These are phyloP conservation scores for Thelephora terrestris DNA, from an alignment of 1,284 basidiomycete species.

Conservation along the genomic window DNA sequence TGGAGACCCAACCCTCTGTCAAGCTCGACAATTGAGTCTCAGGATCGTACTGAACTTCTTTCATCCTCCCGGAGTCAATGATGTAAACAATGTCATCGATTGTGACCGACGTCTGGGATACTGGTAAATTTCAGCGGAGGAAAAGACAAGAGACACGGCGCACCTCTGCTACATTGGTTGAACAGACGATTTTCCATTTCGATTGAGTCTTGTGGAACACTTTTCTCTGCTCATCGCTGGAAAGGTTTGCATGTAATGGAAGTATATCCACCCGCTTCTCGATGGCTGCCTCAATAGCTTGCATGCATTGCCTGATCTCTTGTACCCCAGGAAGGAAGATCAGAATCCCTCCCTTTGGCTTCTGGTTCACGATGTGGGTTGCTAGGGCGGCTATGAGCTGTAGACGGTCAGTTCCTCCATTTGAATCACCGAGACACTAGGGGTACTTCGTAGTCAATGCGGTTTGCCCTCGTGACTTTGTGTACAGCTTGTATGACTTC, in stretches of 20 bases:
- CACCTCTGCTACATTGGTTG: constrained; percentile 86
- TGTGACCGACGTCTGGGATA: constrained; percentile 79
- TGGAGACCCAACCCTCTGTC: constrained; percentile 72
- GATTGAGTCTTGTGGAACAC: constrained; percentile 57
- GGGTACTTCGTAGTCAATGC: constrained; percentile 65
- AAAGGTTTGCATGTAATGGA: constrained; percentile 86
- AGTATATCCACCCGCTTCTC: constrained; percentile 47
- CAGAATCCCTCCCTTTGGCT: constrained; percentile 56
- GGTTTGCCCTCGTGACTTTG: constrained; percentile 49
- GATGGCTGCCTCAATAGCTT: constrained; percentile 27
- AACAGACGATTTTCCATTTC: constrained; percentile 79
- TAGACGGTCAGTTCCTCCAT: constrained; percentile 2
- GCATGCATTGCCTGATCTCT: constrained; percentile 79
- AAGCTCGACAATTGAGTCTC: constrained; percentile 69
- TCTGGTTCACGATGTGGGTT: constrained; percentile 49
- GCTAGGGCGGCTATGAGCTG: constrained; percentile 66
- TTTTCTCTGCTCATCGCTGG: constrained; percentile 73
- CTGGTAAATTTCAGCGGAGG: not conserved
- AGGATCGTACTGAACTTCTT: constrained; percentile 80
- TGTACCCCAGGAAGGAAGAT: constrained; percentile 87
- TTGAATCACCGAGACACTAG: not conserved
- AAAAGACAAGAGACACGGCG: constrained; percentile 8
- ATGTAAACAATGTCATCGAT: constrained; percentile 88
- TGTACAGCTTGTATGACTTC: constrained; percentile 47
- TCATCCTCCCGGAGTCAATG: constrained; percentile 81